phyloP scores from a whole-genome alignment of 2,329 filamentous ascomycete genomes.

The Epichloe uncinata region DNA sequence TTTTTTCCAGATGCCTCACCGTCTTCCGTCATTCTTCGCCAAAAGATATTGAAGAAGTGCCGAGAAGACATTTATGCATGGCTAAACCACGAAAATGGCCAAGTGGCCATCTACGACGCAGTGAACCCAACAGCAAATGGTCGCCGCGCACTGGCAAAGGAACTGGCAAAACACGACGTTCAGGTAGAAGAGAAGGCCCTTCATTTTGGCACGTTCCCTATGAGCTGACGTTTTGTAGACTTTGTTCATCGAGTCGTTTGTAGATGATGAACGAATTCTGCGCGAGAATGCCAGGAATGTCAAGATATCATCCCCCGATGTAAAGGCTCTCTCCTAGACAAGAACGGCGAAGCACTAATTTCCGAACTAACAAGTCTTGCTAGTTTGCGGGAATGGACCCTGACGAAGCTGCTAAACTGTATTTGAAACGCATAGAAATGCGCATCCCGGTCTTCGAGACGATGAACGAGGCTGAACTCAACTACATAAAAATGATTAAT shows the following conservation, averaged over 20 bases:
- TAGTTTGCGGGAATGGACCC: conserved; percentile 85
- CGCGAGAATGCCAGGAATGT: conserved; percentile 94
- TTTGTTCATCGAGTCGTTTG: conserved; percentile 90
- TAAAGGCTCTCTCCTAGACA: conserved; percentile 27
- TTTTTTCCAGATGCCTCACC: conserved; percentile 94
- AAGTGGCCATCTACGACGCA: conserved; percentile 96
- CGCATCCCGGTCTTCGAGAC: conserved; percentile 95
- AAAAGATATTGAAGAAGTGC: conserved; percentile 96
- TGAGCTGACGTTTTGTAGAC: conserved; percentile 42
- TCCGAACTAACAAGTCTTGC: neutral
- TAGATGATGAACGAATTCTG: conserved; percentile 84
- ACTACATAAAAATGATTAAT: conserved; percentile 99
- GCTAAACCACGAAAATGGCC: conserved; percentile 91
- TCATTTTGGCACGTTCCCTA: neutral
- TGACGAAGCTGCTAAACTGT: conserved; percentile 83
- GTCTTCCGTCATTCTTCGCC: conserved; percentile 79
- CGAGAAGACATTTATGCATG: conserved; percentile 95
- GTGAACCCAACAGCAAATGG: conserved; percentile 84
- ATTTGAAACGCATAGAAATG: conserved; percentile 76
- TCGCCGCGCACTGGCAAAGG: conserved; percentile 74
- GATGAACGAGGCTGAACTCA: conserved; percentile 86
- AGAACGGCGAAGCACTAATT: neutral
- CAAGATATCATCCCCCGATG: conserved; percentile 94
- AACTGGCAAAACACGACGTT: conserved; percentile 95
- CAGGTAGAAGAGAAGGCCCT: conserved; percentile 38